Conservation (phyloP, 2,329 filamentous ascomycete species). For the Cryphonectria naterciae region DNA sequence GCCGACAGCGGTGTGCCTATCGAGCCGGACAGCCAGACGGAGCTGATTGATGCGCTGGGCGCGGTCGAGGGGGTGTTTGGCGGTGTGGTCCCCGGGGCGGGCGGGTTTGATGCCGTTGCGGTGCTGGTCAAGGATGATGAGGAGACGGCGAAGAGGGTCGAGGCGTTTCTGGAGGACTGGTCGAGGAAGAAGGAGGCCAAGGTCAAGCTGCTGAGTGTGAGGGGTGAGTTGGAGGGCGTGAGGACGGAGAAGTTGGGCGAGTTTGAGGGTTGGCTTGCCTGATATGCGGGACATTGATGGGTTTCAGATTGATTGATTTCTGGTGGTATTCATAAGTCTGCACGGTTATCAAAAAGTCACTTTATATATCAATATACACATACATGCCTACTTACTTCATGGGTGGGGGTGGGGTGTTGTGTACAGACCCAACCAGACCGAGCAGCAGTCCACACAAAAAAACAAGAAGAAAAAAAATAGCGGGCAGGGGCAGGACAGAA, state of each 20-base stretch:
- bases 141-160: constrained; percentile 63
- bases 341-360: background rate
- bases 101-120: constrained; percentile 88
- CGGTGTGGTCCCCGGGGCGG: constrained; percentile 91
- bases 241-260: constrained; percentile 49
- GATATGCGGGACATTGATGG: background rate
- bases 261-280: constrained; percentile 50
- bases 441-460: background rate
- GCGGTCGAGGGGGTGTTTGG: constrained; percentile 79
- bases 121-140: constrained; percentile 76
- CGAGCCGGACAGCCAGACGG: constrained; percentile 84
- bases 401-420: background rate
- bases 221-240: constrained; percentile 73
- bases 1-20: constrained; percentile 76
- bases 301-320: background rate
- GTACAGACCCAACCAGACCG: background rate
- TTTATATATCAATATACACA: background rate
- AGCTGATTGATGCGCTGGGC: constrained; percentile 77
- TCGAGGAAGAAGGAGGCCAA: constrained; percentile 59
- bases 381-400: background rate
- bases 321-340: background rate
- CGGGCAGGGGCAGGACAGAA: background rate
- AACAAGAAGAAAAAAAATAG: background rate
- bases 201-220: constrained; percentile 71
- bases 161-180: constrained; percentile 69